Conservation (phyloP, 352 stramenopile species). For the Phytophthora niederhauseri region DNA sequence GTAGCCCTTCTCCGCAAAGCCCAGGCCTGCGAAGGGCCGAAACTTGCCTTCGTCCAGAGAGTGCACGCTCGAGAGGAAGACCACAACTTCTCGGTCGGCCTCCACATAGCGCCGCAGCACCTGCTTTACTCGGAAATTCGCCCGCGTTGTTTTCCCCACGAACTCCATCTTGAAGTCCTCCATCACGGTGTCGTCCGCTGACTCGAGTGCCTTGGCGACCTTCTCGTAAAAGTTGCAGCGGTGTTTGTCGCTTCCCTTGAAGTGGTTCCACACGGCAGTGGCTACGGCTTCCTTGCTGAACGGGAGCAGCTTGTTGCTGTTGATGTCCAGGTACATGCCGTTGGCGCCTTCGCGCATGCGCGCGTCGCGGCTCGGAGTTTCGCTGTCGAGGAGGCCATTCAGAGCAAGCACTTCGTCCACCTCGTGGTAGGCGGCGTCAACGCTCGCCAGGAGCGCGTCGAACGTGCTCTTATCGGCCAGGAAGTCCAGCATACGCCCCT, state of each 20-base stretch:
- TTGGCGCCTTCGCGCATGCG: slow-evolving; percentile 32
- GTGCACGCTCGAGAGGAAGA: slow-evolving; percentile 30
- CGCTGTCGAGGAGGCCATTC: not conserved
- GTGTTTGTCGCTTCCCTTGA: slow-evolving; percentile 27
- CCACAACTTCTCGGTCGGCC: slow-evolving; percentile 22
- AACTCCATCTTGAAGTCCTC: slow-evolving; percentile 60
- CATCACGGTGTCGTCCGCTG: slow-evolving; percentile 48
- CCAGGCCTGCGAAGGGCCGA: slow-evolving; percentile 25
- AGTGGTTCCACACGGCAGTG: slow-evolving; percentile 36
- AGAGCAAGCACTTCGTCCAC: not conserved
- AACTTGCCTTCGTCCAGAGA: slow-evolving; percentile 27
- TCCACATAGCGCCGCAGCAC: slow-evolving; percentile 38
- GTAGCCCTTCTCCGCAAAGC: slow-evolving; percentile 36
- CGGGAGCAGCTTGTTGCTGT: slow-evolving; percentile 39
- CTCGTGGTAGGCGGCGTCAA: not conserved
- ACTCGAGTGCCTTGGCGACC: slow-evolving; percentile 17
- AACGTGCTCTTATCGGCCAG: not conserved
- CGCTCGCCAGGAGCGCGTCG: not conserved
- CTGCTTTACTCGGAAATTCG: slow-evolving; percentile 58
- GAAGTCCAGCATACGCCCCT: not conserved
- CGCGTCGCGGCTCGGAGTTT: not conserved
- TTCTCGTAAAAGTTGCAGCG: slow-evolving; percentile 30
- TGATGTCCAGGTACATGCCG: slow-evolving; percentile 41
- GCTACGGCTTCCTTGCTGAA: slow-evolving; percentile 26
- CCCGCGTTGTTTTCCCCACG: slow-evolving; percentile 46